Evolutionary conservation across 345 rosid genomes (phyloP), one percentile per base, ranked within the genome.

Genomic region (Viola odorata): DNA sequence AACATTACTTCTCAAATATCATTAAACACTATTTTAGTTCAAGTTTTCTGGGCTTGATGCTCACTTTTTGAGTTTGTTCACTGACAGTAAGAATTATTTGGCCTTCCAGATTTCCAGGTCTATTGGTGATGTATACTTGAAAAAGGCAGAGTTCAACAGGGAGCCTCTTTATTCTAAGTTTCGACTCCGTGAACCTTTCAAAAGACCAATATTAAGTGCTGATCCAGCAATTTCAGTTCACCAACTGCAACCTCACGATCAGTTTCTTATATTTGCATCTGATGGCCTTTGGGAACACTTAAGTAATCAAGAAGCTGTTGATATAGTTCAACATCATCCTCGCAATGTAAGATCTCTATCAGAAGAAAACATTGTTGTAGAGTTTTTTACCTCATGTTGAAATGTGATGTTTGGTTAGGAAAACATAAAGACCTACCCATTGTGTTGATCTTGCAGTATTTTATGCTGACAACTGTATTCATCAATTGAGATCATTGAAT

Each of bases 251-350:
- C 75, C 89, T 23, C 77, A 78, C 0, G 96, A 89, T 75, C 78
- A 74, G 60, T 89, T 89, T 60, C 51, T 86, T 38, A 89, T 89
- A 73, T 84, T 86, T 66, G 94, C 96, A 11, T 89, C 96, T 45
- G 94, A 86, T 74, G 94, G 94, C 42, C 89, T 86, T 3, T 86
- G 94, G 96, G 94, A 89, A 67, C 94, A 84, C 74, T 69, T 89
- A 68, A 83, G 75, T 67, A 89, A 89, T 75, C 94, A 89, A 75
- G 86, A 84, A 58, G 96, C 96, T 37, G 96, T 89, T 40, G 80
- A 86, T 59, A 77, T 89, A 1, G 89, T 89, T 44, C 85, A 86
- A 45, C 83, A 67, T 37, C 83, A 84, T 76, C 80, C 81, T 12
- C 82, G 73, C 65, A 81, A 60, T 57, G 96, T 89, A 81, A 78